Base-by-base conservation (phyloP, 2,329 filamentous ascomycete species). In the Cyphellophora attinorum region DNA sequence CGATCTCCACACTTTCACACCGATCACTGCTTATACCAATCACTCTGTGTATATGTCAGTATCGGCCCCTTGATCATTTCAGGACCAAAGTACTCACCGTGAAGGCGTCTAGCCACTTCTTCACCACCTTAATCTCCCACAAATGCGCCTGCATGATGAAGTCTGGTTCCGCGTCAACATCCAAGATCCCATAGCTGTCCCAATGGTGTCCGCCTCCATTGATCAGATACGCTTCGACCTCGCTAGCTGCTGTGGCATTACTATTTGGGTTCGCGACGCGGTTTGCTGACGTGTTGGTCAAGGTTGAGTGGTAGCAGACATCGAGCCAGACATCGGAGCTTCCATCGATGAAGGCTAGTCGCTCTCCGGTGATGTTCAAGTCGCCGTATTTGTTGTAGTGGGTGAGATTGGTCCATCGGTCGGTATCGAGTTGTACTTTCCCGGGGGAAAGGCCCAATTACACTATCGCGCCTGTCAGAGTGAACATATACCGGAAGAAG, bases 241-340 rank as follows among this genome's bases (percentile, higher is more conserved):
- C 53, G 21, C 21, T 25, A 25, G 21, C n/a, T n/a, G n/a, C n/a
- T n/a, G n/a, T n/a, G n/a, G n/a, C n/a, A n/a, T n/a, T n/a, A n/a
- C n/a, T n/a, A n/a, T n/a, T n/a, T n/a, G n/a, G n/a, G n/a, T n/a
- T n/a, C n/a, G n/a, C n/a, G n/a, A n/a, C n/a, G n/a, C n/a, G 21
- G 21, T 25, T 25, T 25, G n/a, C 21, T n/a, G 21, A 25, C 21
- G 21, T 8, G 36, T 60, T 53, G 3, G 61, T 63, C 11, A 60
- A 45, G 28, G 59, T 53, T 0, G 65, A 67, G 39, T 72, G 68
- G 41, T 68, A 72, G 47, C 64, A 68, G 3, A 70, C 42, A 31
- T 67, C 67, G 4, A 66, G 55, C 68, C 69, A 73, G 6, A 69
- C 64, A 43, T 74, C 69, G 33, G 60, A 58, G 42, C 61, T 57